Evolutionary conservation across 176 grass and related monocot species (phyloP).

Genomic region (Chloris gayana): DNA sequence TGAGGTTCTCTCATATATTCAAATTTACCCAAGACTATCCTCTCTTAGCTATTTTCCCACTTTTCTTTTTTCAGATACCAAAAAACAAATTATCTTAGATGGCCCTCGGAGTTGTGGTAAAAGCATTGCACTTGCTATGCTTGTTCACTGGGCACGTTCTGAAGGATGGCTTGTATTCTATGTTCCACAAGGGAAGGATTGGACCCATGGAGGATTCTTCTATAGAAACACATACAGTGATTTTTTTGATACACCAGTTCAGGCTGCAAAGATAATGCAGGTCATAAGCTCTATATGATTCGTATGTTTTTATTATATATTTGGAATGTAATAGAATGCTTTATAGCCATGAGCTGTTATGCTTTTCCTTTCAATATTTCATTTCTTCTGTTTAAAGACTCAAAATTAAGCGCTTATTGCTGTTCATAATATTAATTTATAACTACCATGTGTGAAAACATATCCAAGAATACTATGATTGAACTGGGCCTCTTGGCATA

Average conservation of each 20-base stretch:
- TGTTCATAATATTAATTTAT: background rate
- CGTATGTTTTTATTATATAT: slow-evolving; percentile 16
- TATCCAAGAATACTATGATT: background rate
- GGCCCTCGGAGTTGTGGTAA: slow-evolving; percentile 88
- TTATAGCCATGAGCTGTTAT: background rate
- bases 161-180: slow-evolving; percentile 97
- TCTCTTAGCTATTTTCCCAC: slow-evolving; percentile 8
- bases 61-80: slow-evolving; percentile 54
- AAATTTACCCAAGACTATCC: background rate
- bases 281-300: slow-evolving; percentile 41
- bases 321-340: slow-evolving; percentile 12
- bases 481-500: background rate
- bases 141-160: slow-evolving; percentile 96
- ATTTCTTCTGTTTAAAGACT: background rate
- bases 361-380: background rate
- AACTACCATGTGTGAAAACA: background rate
- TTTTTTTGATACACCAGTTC: slow-evolving; percentile 83
- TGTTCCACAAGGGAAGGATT: slow-evolving; percentile 89
- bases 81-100: slow-evolving; percentile 93
- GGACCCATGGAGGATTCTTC: slow-evolving; percentile 96
- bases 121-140: slow-evolving; percentile 93
- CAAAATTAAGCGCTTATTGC: background rate
- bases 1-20: background rate
- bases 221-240: slow-evolving; percentile 76
- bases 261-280: slow-evolving; percentile 74